These are phyloP conservation scores for Aureobasidium subglaciale DNA, from an alignment of 2,329 filamentous ascomycete species.

Conservation along the genomic window DNA sequence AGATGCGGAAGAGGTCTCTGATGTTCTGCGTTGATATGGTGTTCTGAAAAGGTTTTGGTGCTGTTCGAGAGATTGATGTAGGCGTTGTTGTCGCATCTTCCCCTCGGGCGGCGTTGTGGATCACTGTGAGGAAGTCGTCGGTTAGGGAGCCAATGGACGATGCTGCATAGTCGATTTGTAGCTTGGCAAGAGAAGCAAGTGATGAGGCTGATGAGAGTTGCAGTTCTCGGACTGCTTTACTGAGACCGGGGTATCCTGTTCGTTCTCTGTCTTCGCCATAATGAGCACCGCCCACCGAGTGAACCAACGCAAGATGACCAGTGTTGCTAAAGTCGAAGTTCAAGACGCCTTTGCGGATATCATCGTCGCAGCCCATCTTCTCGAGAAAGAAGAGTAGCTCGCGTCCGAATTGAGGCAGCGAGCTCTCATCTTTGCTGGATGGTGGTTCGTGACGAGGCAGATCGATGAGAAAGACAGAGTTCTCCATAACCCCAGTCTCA, in stretches of 20 bases:
- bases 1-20: conserved; percentile 58
- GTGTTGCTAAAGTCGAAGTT: conserved; percentile 80
- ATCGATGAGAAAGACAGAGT: conserved; percentile 87
- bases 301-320: conserved; percentile 66
- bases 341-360: conserved; percentile 59
- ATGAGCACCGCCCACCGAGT: conserved; percentile 53
- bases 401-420: conserved; percentile 49
- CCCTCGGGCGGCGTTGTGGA: conserved; percentile 55
- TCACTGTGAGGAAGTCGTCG: conserved; percentile 53
- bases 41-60: conserved; percentile 19
- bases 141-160: conserved; percentile 77
- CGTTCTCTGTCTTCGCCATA: conserved; percentile 33
- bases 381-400: conserved; percentile 65
- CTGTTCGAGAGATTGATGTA: not conserved
- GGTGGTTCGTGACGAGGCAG: conserved; percentile 53
- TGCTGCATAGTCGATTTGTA: conserved; percentile 69
- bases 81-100: conserved; percentile 20
- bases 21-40: conserved; percentile 27
- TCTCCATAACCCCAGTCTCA: conserved; percentile 76
- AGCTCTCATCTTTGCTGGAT: not conserved
- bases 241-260: conserved; percentile 70
- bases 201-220: conserved; percentile 28
- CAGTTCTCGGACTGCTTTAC: conserved; percentile 56
- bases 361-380: conserved; percentile 57
- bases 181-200: conserved; percentile 45